A percentile compares a stretch with the other conserved stretches of the same genome.
Evolutionary conservation across 2,329 filamentous ascomycete genomes (phyloP).

Genomic region (Penicillium sp.): DNA sequence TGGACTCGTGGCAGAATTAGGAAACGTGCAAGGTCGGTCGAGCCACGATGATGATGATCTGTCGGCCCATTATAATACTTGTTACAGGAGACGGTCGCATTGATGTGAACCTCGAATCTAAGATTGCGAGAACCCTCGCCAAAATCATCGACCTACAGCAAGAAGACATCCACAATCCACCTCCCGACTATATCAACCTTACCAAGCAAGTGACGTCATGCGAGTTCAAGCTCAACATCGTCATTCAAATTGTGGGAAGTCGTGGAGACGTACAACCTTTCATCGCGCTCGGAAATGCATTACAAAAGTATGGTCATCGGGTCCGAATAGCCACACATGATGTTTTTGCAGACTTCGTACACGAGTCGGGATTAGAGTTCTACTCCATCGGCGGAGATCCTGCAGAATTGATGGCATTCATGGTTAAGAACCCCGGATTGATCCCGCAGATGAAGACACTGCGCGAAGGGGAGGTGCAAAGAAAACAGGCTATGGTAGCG

Average conservation of each 20-base stretch:
- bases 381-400: conserved; percentile 59
- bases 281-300: conserved; percentile 53
- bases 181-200: conserved; percentile 29
- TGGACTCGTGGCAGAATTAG: background rate
- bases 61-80: background rate
- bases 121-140: conserved; percentile 23
- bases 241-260: conserved; percentile 58
- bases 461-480: conserved; percentile 34
- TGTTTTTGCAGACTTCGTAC: conserved; percentile 55
- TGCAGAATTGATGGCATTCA: conserved; percentile 51
- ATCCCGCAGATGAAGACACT: conserved; percentile 40
- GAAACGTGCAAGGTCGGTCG: background rate
- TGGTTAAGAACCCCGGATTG: conserved; percentile 51
- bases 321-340: conserved; percentile 58
- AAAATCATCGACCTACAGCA: conserved; percentile 22
- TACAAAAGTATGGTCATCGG: conserved; percentile 53
- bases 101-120: conserved; percentile 25
- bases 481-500: conserved; percentile 33
- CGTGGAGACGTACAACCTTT: conserved; percentile 60
- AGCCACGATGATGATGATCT: no score
- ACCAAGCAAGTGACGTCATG: background rate
- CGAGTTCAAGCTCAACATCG: conserved; percentile 43
- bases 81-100: conserved; percentile 22
- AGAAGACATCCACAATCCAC: conserved; percentile 14
- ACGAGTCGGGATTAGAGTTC: conserved; percentile 55